Evolutionary conservation across 176 grass and related monocot species (phyloP), one percentile per base, ranked within the genome.

Genomic region (Paspalum notatum): DNA sequence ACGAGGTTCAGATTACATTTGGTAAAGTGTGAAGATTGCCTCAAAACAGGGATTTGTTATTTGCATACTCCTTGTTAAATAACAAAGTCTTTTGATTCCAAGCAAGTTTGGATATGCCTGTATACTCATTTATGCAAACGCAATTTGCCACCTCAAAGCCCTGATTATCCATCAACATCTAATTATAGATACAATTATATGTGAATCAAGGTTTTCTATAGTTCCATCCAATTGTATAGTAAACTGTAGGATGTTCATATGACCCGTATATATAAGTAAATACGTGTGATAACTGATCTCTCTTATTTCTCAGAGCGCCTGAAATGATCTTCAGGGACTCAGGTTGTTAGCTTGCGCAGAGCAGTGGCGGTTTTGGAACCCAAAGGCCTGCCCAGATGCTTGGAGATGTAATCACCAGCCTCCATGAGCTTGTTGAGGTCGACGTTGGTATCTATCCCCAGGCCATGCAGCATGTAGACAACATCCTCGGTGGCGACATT

Each of bases 401-500:
- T 93, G 86, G 88, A 98, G 51, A 98, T 98, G 88, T 91, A 93
- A 24, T 93, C 88, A 11, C 92, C 92, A 9, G 90, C 92, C 17
- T 84, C 92, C 90, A 98, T 91, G 74, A 95, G 89, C 61, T 84
- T 98, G 71, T 71, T 49, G 20, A 98, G 69, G 61, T 98, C 82
- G 3, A 95, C 79, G 7, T 88, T 90, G 53, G 96, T 98, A 49
- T 89, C 84, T 79, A 93, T 89, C 7, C 92, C 96, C 44, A 98
- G 85, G 74, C 96, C 96, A 21, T 95, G 85, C 62, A 98, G 96
- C 92, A 95, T 95, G 82, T 93, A 98, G 11, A 98, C 85, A 0
- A 95, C 92, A 3, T 98, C 96, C 82, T 98, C 96, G 0, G 92
- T 93, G 10, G 96, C 96, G 0, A 95, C 96, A 37, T 98, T 98